Base-by-base conservation (phyloP, 2,329 filamentous ascomycete species). In the Plectosphaerella plurivora region DNA sequence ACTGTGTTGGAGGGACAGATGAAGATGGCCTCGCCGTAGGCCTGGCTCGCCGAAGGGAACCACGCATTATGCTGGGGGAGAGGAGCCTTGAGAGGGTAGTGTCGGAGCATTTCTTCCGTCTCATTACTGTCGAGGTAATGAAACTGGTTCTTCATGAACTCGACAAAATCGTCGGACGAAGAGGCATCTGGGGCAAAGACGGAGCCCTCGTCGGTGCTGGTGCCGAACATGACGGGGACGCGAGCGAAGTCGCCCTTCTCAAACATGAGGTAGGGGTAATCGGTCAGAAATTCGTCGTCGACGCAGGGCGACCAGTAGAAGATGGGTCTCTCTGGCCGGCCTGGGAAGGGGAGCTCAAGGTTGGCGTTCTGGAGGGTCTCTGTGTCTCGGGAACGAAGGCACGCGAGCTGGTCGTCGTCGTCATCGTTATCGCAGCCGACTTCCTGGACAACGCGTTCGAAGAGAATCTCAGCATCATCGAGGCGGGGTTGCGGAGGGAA, bases 231-330 rank as follows among this genome's bases (percentile, higher is more conserved):
- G 24, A 76, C 56, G 0, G 77, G 76, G 24, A 79, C 73, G 28
- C 68, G 63, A 52, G 74, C 53, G 52, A 76, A 76, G 7, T 63
- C 59, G 0, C 73, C 73, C 2, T 61, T 57, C 7, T 65, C 60
- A 42, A 73, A 75, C 52, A 77, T 60, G 4, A 51, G 55, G 41
- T 72, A 74, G 2, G 75, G 71, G 10, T 70, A 63, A 51, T 76
- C 74, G 4, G 55, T 61, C 12, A 80, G 58, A 10, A 79, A 60
- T 5, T 70, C 68, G 8, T 74, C 77, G 52, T 81, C 78, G 6
- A 79, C 62, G 47, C 72, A 76, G 0, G 78, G 78, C 3, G 73
- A 71, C 73, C 73, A 81, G 65, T 78, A 79, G 59, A 78, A 81
- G 0, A 70, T 61, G 0, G 76, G 69, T 2, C 57, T 52, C 9